Base-by-base conservation (phyloP, 2,329 filamentous ascomycete species). In the Diaporthe batatas region DNA sequence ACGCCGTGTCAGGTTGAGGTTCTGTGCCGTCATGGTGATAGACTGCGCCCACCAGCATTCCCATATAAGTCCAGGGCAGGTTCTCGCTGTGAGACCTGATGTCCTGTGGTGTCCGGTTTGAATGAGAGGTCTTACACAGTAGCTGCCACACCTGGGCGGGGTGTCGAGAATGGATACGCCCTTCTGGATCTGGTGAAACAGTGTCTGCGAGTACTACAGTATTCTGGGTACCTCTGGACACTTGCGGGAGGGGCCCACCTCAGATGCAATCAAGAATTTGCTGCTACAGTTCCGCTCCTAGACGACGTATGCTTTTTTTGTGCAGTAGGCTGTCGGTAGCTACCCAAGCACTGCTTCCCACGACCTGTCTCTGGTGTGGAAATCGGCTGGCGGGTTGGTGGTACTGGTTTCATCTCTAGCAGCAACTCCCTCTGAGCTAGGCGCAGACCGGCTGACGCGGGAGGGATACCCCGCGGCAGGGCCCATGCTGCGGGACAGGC, bases 391-490 rank as follows among this genome's bases (percentile, higher is more conserved):
- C 39, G 47, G 58, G 16, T 47, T n/a, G 14, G 23, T 47, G 16
- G 14, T 16, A 39, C 2, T 8, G 11, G 39, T 18, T 44, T 53
- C 32, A 25, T 53, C 62, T 29, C 47, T 65, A 18, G 42, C 21
- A 32, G 29, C 42, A 23, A 18, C 18, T n/a, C 3, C 25, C 29
- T 34, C 21, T 21, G 1, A 23, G 59, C 29, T 49, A 51, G 42
- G 29, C 44, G 44, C 62, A 36, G 29, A 47, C 62, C 47, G 32
- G 62, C 62, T 67, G 62, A 53, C 32, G 47, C 53, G 44, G 57
- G 67, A 64, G 71, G 34, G 21, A 39, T 62, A 69, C 70, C 70
- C 70, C 73, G 73, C 73, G 58, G 59, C 36, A 23, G 67, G 11
- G 54, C 58, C 73, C 62, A 53, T 18, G 49, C 39, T 62, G 53